Percentiles rank a stretch among this genome's conserved stretches.
Conservation (phyloP, 257 asterid genomes). For the Solanum microdontum region DNA sequence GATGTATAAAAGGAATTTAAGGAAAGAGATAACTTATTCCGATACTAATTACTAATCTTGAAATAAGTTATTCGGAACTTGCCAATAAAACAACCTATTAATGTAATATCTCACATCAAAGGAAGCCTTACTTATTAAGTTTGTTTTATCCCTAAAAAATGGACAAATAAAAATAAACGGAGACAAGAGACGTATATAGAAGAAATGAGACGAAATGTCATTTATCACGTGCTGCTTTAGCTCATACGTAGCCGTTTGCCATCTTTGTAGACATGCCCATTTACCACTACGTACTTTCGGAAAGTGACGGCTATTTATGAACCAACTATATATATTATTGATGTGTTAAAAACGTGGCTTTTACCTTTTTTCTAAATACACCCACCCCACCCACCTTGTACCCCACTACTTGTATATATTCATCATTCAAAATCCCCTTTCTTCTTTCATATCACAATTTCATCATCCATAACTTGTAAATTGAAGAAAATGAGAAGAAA, state of each 20-base stretch:
- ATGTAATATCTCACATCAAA: no score
- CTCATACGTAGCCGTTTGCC: not conserved
- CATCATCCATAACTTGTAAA: not conserved
- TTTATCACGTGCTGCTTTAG: not conserved
- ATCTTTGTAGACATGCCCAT: not conserved
- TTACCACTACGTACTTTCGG: not conserved
- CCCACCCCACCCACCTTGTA: not conserved
- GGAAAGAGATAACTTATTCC: no score
- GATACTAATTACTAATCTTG: no score
- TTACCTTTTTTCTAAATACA: not conserved
- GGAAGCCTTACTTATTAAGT: no score
- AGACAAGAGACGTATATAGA: not conserved
- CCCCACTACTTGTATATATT: not conserved
- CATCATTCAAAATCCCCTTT: not conserved
- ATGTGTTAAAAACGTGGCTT: not conserved
- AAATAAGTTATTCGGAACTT: no score
- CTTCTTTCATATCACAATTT: not conserved
- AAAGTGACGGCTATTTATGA: not conserved
- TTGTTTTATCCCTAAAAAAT: not conserved
- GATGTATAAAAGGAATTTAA: no score
- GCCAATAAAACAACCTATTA: no score
- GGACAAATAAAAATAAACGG: no score
- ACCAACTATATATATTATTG: not conserved
- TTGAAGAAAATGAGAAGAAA: conserved; percentile 13
- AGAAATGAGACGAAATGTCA: not conserved